Evolutionary conservation across 371 early-diverging fungal genomes (phyloP).

Genomic region (Syncephalastrum monosporum): DNA sequence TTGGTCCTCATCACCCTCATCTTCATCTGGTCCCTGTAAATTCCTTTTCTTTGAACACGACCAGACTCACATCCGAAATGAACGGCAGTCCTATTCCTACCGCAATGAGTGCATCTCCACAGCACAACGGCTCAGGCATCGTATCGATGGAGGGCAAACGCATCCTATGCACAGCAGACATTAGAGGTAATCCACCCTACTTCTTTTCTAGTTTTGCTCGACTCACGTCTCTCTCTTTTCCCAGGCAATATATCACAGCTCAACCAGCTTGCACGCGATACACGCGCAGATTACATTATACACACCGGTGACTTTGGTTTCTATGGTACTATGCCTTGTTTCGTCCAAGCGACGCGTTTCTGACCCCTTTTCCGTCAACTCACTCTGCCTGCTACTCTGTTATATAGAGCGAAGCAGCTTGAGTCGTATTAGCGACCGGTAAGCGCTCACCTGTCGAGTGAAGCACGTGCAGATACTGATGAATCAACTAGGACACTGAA

Average conservation of each 20-base stretch:
- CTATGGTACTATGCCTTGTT: conserved; percentile 41
- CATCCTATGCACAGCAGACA: conserved; percentile 27
- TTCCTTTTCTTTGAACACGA: background rate
- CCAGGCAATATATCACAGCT: conserved; percentile 62
- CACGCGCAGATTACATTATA: conserved; percentile 58
- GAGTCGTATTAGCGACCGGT: conserved; percentile 62
- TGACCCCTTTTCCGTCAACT: conserved; percentile 3
- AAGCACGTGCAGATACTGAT: conserved; percentile 1
- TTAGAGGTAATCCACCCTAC: conserved; percentile 16
- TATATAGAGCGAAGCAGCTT: conserved; percentile 51
- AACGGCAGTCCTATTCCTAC: conserved; percentile 30
- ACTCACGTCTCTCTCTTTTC: conserved; percentile 1
- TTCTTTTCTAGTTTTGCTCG: conserved; percentile 3
- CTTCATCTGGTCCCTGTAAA: too few relatives aligned
- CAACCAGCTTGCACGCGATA: conserved; percentile 59
- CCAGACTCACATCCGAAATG: conserved; percentile 9
- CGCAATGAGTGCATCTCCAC: conserved; percentile 18
- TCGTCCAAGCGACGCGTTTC: background rate
- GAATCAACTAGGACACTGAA: conserved; percentile 48
- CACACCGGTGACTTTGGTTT: conserved; percentile 75
- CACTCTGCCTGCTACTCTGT: conserved; percentile 1
- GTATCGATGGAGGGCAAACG: conserved; percentile 22
- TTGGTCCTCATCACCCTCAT: too few relatives aligned
- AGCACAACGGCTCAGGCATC: conserved; percentile 16
- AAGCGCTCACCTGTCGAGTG: conserved; percentile 6